Evolutionary conservation across 176 grass and related monocot genomes (phyloP).

Genomic region (Musa troglodytarum): DNA sequence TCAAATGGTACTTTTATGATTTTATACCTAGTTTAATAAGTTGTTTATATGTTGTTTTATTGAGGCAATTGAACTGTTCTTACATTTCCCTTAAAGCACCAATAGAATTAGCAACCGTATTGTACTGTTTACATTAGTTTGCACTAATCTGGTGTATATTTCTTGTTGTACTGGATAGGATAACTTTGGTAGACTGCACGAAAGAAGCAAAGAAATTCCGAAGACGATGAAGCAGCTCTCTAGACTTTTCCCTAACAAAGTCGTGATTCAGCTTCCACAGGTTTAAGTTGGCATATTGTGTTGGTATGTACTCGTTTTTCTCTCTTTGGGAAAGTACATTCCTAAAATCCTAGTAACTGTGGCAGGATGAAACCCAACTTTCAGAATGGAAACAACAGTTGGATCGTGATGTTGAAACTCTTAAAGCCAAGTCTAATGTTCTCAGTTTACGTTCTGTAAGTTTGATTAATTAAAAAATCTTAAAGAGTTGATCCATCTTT

Average conservation of each 20-base stretch:
- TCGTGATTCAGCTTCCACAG: constrained; percentile 88
- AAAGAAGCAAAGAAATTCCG: constrained; percentile 94
- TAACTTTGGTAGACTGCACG: constrained; percentile 80
- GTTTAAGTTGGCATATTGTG: constrained; percentile 21
- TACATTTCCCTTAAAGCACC: too few relatives aligned
- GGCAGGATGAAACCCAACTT: constrained; percentile 84
- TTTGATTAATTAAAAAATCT: background rate
- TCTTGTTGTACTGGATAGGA: constrained; percentile 3
- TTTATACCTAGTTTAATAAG: too few relatives aligned
- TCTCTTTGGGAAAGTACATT: constrained; percentile 10
- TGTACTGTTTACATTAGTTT: background rate
- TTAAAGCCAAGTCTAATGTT: constrained; percentile 96
- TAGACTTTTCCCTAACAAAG: constrained; percentile 96
- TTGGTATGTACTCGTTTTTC: constrained; percentile 18
- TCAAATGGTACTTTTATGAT: too few relatives aligned
- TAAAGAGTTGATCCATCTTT: background rate
- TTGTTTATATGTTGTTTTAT: too few relatives aligned
- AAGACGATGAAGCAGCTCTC: constrained; percentile 95
- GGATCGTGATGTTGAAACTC: constrained; percentile 96
- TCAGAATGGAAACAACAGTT: constrained; percentile 98
- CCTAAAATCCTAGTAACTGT: constrained; percentile 27
- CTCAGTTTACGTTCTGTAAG: constrained; percentile 69
- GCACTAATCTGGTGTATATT: background rate
- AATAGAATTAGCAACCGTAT: too few relatives aligned
- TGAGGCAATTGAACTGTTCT: too few relatives aligned